phyloP scores from a whole-genome alignment of 441 rosid species.

The Mallotus japonicus region DNA sequence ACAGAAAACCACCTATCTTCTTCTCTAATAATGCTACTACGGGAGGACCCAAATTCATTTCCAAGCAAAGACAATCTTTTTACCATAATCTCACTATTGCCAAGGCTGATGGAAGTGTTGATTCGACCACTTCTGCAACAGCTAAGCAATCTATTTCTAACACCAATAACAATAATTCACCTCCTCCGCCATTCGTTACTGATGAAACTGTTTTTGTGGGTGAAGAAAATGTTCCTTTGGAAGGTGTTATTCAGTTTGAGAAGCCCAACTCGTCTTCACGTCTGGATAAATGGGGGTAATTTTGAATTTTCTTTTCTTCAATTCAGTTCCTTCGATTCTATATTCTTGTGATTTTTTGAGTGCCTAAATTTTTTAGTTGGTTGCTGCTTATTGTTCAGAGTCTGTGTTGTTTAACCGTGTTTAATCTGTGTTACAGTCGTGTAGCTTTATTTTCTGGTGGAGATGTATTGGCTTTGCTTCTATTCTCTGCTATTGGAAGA shows the following conservation, averaged over 20 bases:
- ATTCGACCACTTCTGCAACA: slow-evolving; percentile 35
- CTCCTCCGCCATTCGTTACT: slow-evolving; percentile 22
- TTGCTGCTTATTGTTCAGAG: neutral
- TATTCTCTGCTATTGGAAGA: slow-evolving; percentile 86
- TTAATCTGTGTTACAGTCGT: slow-evolving; percentile 40
- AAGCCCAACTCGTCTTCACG: slow-evolving; percentile 50
- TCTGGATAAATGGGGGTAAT: slow-evolving; percentile 72
- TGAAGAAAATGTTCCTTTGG: slow-evolving; percentile 67
- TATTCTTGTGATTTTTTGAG: neutral
- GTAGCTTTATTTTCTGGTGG: slow-evolving; percentile 85
- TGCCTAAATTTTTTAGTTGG: neutral
- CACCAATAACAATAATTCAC: slow-evolving; percentile 24
- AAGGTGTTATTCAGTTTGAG: slow-evolving; percentile 92
- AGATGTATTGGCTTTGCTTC: slow-evolving; percentile 71
- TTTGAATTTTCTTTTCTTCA: neutral
- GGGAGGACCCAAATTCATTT: slow-evolving; percentile 15
- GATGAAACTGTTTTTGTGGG: slow-evolving; percentile 52
- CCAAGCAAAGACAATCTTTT: slow-evolving; percentile 18
- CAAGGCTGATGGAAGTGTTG: slow-evolving; percentile 58
- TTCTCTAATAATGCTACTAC: slow-evolving; percentile 15
- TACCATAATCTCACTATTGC: slow-evolving; percentile 39
- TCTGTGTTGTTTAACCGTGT: neutral
- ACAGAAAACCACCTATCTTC: slow-evolving; percentile 21
- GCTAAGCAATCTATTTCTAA: slow-evolving; percentile 26
- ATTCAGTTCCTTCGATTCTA: neutral